A percentile compares a stretch with the other conserved stretches of the same genome.
phyloP scores from a whole-genome alignment of 768 basidiomycete species.

The Rhizopogon vulgaris region DNA sequence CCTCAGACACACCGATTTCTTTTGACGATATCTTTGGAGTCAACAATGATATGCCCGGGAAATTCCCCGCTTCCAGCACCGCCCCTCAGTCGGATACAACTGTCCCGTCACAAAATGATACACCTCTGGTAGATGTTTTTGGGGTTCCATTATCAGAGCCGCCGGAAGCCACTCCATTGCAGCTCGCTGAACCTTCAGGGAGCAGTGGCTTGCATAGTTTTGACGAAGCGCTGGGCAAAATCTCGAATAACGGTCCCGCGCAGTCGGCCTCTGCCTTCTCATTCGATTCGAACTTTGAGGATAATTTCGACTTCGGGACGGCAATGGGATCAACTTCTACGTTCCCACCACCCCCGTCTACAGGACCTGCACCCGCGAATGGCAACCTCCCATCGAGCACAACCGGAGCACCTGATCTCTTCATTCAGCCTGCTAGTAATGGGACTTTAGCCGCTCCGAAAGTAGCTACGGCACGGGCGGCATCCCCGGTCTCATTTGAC shows the following conservation, averaged over 20 bases:
- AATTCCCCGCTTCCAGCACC: conserved; percentile 15
- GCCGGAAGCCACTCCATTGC: conserved; percentile 11
- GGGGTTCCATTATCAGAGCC: conserved; percentile 28
- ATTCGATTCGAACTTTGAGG: conserved; percentile 62
- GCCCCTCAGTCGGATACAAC: conserved; percentile 14
- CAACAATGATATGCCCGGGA: conserved; percentile 13
- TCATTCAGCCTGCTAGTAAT: conserved; percentile 11
- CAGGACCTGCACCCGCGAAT: conserved; percentile 17
- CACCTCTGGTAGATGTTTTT: conserved; percentile 29
- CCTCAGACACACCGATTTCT: conserved; percentile 17
- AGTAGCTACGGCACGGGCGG: conserved; percentile 10
- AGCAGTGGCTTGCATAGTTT: conserved; percentile 48
- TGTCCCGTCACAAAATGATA: conserved; percentile 10
- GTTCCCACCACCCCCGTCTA: conserved; percentile 22
- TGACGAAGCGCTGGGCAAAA: conserved; percentile 67
- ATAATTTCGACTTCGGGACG: conserved; percentile 57
- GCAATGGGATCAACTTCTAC: conserved; percentile 29
- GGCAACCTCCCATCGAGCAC: conserved; percentile 14
- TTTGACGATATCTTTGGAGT: conserved; percentile 58
- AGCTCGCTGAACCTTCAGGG: conserved; percentile 13
- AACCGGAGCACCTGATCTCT: conserved; percentile 5
- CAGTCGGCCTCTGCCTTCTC: conserved; percentile 37
- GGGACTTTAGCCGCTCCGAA: conserved; percentile 7
- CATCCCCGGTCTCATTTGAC: conserved; percentile 35
- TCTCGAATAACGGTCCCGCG: conserved; percentile 33